Evolutionary conservation across 2,329 filamentous ascomycete species (phyloP).

Genomic region (Colletotrichum acutatum): DNA sequence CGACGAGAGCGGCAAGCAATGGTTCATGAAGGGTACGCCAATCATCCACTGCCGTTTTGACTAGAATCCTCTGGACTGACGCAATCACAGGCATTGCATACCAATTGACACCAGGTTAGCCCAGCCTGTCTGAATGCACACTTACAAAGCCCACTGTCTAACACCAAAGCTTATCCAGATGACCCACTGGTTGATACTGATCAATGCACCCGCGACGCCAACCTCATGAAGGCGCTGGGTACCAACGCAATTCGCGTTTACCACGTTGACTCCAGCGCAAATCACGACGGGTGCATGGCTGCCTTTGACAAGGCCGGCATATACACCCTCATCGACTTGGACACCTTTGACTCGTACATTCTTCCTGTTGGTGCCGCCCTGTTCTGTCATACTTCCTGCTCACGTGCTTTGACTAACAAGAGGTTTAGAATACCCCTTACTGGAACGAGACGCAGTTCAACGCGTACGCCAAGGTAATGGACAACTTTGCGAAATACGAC

Average conservation of each 20-base stretch:
- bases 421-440: constrained; percentile 63
- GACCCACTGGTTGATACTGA: constrained; percentile 81
- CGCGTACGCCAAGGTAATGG: constrained; percentile 77
- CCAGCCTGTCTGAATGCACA: constrained; percentile 1
- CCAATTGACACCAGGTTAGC: constrained; percentile 60
- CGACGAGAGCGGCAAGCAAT: constrained; percentile 81
- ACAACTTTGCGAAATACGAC: constrained; percentile 80
- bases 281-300: constrained; percentile 85
- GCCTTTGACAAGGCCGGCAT: constrained; percentile 84
- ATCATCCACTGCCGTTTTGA: not conserved
- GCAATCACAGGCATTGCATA: constrained; percentile 75
- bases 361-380: constrained; percentile 59
- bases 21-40: constrained; percentile 80
- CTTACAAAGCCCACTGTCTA: constrained; percentile 15
- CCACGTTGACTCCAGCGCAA: constrained; percentile 77
- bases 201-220: constrained; percentile 81
- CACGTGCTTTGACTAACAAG: not conserved
- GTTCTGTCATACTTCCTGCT: not conserved
- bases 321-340: constrained; percentile 86
- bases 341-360: constrained; percentile 78
- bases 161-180: constrained; percentile 46
- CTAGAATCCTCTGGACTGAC: constrained; percentile 19
- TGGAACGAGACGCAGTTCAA: constrained; percentile 81
- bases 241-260: constrained; percentile 90
- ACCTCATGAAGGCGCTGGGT: constrained; percentile 82